Conservation (phyloP, 2,329 filamentous ascomycete genomes). For the Fusarium coicis region DNA sequence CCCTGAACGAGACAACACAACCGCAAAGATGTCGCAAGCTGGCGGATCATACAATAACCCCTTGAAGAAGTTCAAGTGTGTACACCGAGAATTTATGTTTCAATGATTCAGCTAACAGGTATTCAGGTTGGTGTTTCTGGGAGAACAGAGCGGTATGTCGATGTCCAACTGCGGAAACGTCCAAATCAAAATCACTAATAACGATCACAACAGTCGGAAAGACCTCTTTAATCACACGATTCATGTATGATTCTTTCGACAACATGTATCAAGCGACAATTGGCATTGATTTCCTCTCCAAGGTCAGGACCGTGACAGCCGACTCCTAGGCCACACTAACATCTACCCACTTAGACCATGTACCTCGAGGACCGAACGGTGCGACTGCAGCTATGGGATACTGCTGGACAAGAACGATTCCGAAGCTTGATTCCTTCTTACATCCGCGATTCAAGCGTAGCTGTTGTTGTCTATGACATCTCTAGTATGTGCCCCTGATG, state of each 20-base stretch:
- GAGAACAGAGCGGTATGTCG: constrained; percentile 93
- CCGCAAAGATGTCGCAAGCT: constrained; percentile 78
- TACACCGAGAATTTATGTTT: constrained; percentile 3
- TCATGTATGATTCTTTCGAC: constrained; percentile 99
- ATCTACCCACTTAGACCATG: constrained; percentile 74
- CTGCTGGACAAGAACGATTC: constrained; percentile 96
- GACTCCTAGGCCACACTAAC: constrained; percentile 31
- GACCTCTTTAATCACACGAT: constrained; percentile 97
- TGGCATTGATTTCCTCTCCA: constrained; percentile 98
- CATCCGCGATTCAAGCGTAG: constrained; percentile 97
- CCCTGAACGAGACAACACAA: constrained; percentile 32
- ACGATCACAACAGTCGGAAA: constrained; percentile 79
- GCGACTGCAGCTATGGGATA: constrained; percentile 97
- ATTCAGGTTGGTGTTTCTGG: constrained; percentile 89
- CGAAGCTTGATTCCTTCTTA: constrained; percentile 97
- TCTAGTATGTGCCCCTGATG: constrained; percentile 68
- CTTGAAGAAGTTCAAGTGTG: constrained; percentile 99
- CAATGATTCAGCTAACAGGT: constrained; percentile 37
- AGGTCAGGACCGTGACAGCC: constrained; percentile 65
- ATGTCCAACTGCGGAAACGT: constrained; percentile 32
- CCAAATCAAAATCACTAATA: constrained; percentile 41
- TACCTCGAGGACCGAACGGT: constrained; percentile 99
- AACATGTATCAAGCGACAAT: constrained; percentile 99
- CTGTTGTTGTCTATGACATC: constrained; percentile 98
- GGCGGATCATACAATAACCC: constrained; percentile 97